Percentiles rank a stretch among this genome's conserved stretches.
These are phyloP conservation scores for Picochlorum sp. DNA, from an alignment of 139 green algal species.

Conservation along the genomic window DNA sequence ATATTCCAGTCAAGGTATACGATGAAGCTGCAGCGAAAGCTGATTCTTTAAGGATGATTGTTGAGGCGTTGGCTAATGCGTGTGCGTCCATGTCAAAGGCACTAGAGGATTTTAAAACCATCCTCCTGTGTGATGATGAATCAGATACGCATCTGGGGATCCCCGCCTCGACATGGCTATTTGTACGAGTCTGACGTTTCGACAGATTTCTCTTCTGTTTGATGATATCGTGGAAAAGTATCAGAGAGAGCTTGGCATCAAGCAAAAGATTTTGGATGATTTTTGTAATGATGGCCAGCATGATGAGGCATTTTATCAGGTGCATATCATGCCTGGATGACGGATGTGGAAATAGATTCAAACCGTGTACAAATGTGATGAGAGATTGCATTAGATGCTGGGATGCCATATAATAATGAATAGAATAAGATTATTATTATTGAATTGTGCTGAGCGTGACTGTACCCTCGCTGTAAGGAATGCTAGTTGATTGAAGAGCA, in stretches of 20 bases:
- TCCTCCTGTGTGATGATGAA: background rate
- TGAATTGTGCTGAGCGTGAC: conserved; percentile 8
- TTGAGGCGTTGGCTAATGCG: background rate
- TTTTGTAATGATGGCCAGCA: conserved; percentile 1
- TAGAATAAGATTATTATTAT: background rate
- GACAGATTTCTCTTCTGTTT: conserved; percentile 8
- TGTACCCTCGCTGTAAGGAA: background rate
- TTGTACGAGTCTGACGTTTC: conserved; percentile 17
- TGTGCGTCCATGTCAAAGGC: background rate
- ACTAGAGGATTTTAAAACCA: background rate
- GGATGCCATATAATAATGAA: background rate
- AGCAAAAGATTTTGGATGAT: conserved; percentile 14
- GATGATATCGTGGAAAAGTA: conserved; percentile 12
- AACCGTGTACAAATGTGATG: conserved; percentile 9
- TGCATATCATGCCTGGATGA: conserved; percentile 28
- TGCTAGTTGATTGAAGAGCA: background rate
- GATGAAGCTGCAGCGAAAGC: no score
- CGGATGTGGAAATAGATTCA: conserved; percentile 16
- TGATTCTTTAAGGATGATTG: no score
- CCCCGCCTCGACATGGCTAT: conserved; percentile 12
- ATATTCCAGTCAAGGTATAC: no score
- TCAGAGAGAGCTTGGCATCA: conserved; percentile 14
- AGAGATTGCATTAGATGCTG: conserved; percentile 14
- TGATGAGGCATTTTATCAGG: conserved; percentile 7
- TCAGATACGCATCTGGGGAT: background rate